Evolutionary conservation across 192 early-diverging fungal species (phyloP).

Genomic region (Kappamyces sp.): DNA sequence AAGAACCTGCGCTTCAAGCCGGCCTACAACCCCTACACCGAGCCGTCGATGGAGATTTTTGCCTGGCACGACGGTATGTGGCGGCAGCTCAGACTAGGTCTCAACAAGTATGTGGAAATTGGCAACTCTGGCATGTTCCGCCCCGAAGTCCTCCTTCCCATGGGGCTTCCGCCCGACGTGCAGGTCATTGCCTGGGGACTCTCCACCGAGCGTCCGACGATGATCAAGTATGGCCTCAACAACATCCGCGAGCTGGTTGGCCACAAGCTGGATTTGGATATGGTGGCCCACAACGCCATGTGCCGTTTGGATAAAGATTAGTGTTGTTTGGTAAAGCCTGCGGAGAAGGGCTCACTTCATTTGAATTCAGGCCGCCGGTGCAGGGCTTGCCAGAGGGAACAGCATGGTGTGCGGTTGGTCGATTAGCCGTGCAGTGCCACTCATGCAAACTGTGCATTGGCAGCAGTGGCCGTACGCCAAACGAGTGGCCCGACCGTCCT

Average conservation of each 20-base stretch:
- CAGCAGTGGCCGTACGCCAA: too few species aligned
- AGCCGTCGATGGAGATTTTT: constrained; percentile 99
- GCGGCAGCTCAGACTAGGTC: constrained; percentile 29
- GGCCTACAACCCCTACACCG: constrained; percentile 99
- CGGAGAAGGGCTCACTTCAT: too few species aligned
- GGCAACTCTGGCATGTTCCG: constrained; percentile 99
- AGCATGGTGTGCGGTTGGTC: too few species aligned
- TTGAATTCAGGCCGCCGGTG: too few species aligned
- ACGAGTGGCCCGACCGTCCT: too few species aligned
- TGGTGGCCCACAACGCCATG: constrained; percentile 84
- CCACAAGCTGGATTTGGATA: constrained; percentile 86
- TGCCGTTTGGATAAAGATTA: constrained; percentile 51
- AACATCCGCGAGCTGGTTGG: constrained; percentile 95
- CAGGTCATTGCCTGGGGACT: constrained; percentile 97
- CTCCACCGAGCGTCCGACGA: constrained; percentile 93
- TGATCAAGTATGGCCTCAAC: constrained; percentile 93
- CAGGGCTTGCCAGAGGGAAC: too few species aligned
- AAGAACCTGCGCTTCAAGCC: constrained; percentile 96
- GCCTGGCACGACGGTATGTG: constrained; percentile 75
- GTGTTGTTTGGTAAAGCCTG: too few species aligned
- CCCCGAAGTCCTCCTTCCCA: constrained; percentile 93
- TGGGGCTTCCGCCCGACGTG: constrained; percentile 92
- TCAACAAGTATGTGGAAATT: constrained; percentile 89
- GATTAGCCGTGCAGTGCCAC: too few species aligned
- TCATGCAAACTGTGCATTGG: too few species aligned